phyloP scores from a whole-genome alignment of 768 basidiomycete species.

The Pulveroboletus sp. region DNA sequence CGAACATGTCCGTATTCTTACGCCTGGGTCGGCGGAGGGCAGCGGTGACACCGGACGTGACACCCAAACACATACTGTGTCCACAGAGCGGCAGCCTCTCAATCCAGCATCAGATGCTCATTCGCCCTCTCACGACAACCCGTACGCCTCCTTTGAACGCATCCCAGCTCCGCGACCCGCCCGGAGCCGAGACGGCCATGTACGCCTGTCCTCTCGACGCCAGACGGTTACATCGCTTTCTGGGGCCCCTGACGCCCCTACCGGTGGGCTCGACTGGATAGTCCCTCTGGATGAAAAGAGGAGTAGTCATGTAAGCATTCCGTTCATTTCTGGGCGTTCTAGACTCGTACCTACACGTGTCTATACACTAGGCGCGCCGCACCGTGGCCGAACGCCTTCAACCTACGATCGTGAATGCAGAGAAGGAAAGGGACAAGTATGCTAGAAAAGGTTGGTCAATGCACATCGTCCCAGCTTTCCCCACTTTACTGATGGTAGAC shows the following conservation, averaged over 20 bases:
- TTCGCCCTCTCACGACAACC: not conserved
- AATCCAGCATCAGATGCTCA: constrained; percentile 6
- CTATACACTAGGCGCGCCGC: constrained; percentile 21
- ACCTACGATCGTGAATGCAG: constrained; percentile 51
- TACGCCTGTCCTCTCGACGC: constrained; percentile 13
- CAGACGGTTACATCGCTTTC: not conserved
- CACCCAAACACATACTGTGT: not conserved
- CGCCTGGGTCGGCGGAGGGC: not conserved
- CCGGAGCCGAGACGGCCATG: constrained; percentile 17
- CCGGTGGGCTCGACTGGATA: constrained; percentile 27
- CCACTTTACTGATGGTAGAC: constrained; percentile 8
- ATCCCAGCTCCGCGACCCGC: constrained; percentile 1
- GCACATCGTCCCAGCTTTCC: not conserved
- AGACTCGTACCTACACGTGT: not conserved
- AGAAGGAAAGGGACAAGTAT: constrained; percentile 44
- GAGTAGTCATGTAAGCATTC: constrained; percentile 11
- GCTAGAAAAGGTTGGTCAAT: constrained; percentile 39
- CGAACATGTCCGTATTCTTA: constrained; percentile 2
- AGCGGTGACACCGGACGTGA: not conserved
- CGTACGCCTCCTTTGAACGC: constrained; percentile 7
- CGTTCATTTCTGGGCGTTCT: not conserved
- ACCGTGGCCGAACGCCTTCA: constrained; percentile 52
- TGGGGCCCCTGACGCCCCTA: constrained; percentile 1
- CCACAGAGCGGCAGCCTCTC: constrained; percentile 10
- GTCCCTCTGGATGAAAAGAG: constrained; percentile 23